Percentiles rank a stretch among this genome's conserved stretches.
Conservation (phyloP, 169 alveolate genomes). For the Amoebophrya sp. region DNA sequence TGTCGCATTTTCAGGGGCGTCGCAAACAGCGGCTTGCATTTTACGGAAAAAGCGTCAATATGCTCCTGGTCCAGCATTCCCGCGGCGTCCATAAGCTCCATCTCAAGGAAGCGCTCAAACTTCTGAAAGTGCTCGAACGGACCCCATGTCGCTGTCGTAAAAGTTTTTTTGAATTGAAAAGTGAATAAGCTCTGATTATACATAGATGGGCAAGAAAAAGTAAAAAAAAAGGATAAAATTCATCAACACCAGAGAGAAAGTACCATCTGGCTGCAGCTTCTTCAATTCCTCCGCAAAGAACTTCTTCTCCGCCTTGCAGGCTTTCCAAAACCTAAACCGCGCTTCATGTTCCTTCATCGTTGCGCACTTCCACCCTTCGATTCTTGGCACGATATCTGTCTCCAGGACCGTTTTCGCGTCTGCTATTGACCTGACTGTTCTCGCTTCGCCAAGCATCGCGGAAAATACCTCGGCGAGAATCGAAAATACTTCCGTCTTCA, state of each 20-base stretch:
- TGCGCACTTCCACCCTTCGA: neutral
- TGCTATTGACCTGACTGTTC: too few species aligned
- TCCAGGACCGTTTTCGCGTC: neutral
- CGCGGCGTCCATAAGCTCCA: neutral
- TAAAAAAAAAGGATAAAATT: too few species aligned
- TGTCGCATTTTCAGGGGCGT: neutral
- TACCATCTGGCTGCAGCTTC: neutral
- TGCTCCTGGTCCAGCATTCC: too few species aligned
- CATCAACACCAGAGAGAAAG: too few species aligned
- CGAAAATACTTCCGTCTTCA: neutral
- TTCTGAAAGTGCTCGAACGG: constrained; percentile 2
- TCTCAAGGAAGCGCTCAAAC: neutral
- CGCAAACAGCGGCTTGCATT: neutral
- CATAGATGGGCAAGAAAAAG: neutral
- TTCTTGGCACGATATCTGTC: neutral
- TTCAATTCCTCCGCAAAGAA: neutral
- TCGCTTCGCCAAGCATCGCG: neutral
- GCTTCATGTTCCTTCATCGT: neutral
- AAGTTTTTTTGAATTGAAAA: neutral
- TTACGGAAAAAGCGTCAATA: neutral
- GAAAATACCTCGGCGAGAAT: neutral
- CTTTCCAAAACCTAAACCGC: neutral
- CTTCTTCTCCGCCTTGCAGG: neutral
- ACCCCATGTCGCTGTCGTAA: neutral
- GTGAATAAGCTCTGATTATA: too few species aligned